phyloP scores from a whole-genome alignment of 2,329 filamentous ascomycete genomes.

The Exophiala lecanii-corni region DNA sequence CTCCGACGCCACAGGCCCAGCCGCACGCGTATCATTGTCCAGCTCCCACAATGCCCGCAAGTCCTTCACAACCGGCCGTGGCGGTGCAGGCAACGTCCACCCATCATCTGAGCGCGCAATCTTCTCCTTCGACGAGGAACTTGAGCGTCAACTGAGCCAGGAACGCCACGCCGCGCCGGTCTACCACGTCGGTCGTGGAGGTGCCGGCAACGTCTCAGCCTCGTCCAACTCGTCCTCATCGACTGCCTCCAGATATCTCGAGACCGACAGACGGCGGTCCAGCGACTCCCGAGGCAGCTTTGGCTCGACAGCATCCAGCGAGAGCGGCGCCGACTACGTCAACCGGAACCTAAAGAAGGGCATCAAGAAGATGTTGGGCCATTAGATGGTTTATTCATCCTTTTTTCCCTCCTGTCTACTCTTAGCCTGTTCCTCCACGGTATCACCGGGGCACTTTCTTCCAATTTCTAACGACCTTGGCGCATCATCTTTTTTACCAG shows the following conservation, averaged over 20 bases:
- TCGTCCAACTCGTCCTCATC: not conserved
- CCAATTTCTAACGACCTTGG: no score
- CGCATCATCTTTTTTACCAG: no score
- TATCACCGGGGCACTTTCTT: no score
- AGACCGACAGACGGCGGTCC: constrained; percentile 3
- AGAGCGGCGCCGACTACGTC: constrained; percentile 24
- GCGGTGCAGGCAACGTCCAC: constrained; percentile 54
- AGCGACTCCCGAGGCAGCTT: constrained; percentile 12
- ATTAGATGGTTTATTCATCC: constrained; percentile 6
- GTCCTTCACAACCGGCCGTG: constrained; percentile 46
- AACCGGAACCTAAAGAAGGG: constrained; percentile 25
- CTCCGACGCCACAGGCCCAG: constrained; percentile 39
- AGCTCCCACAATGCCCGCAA: constrained; percentile 39
- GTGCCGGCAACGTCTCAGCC: constrained; percentile 49
- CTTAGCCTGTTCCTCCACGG: not conserved
- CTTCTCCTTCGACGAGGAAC: constrained; percentile 64
- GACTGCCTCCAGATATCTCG: not conserved
- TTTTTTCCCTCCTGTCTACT: not conserved
- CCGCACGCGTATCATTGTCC: constrained; percentile 29
- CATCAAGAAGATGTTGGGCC: constrained; percentile 24
- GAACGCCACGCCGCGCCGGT: constrained; percentile 53
- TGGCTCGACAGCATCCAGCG: constrained; percentile 14
- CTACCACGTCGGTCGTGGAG: constrained; percentile 60
- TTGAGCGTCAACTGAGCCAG: constrained; percentile 53
- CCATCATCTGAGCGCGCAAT: constrained; percentile 49